Evolutionary conservation across 768 basidiomycete genomes (phyloP).

Genomic region (Leucocoprinus sp.): DNA sequence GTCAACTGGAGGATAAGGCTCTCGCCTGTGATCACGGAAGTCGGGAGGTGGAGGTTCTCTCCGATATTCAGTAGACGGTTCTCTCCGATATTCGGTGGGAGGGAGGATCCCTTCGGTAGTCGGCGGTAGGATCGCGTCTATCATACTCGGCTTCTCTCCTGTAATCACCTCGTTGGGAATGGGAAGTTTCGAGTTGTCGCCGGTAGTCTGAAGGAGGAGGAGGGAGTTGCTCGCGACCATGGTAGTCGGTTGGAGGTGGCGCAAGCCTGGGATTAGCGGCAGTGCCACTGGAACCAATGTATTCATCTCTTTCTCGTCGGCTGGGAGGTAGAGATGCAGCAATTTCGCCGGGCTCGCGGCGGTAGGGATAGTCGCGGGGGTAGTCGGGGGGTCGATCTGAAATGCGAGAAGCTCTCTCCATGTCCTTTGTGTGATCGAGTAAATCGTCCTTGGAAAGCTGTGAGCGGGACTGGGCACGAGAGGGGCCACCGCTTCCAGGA

Average conservation of each 20-base stretch:
- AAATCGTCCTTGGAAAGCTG: conserved; percentile 6
- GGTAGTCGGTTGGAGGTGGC: conserved; percentile 3
- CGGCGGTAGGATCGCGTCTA: conserved; percentile 2
- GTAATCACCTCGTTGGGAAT: not conserved
- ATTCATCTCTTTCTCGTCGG: conserved; percentile 9
- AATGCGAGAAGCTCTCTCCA: conserved; percentile 5
- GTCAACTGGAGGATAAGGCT: conserved; percentile 5
- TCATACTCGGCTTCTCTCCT: not conserved
- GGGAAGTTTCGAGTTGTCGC: not conserved
- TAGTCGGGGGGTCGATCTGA: conserved; percentile 7
- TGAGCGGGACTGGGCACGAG: conserved; percentile 8
- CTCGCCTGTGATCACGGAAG: conserved; percentile 10
- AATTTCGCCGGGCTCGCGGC: conserved; percentile 10
- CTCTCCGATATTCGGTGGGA: not conserved
- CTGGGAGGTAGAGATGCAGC: not conserved
- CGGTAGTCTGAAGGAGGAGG: not conserved
- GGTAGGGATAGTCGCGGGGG: conserved; percentile 8
- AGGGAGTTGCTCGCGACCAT: conserved; percentile 6
- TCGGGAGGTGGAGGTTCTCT: conserved; percentile 5
- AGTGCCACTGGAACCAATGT: not conserved
- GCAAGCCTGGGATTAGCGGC: conserved; percentile 3
- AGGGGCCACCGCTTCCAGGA: conserved; percentile 8
- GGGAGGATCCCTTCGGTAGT: conserved; percentile 3
- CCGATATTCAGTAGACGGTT: conserved; percentile 1
- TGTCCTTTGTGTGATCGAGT: conserved; percentile 5